Evolutionary conservation across 352 stramenopile genomes (phyloP).

Genomic region (Blastocystis sp.): DNA sequence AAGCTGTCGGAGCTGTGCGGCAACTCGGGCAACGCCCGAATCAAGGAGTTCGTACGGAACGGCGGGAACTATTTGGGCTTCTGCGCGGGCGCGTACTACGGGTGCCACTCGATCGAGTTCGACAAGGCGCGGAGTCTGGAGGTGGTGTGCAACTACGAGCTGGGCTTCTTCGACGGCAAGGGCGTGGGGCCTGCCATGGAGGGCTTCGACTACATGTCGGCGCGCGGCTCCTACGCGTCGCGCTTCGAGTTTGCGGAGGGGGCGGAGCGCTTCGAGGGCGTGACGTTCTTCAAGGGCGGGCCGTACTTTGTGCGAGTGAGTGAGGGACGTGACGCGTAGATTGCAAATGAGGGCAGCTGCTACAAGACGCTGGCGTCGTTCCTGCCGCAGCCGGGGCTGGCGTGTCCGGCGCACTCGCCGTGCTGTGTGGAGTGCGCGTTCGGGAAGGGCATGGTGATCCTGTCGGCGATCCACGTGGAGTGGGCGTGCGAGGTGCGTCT

Average conservation of each 20-base stretch:
- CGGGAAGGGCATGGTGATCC: background rate
- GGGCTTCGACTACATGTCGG: conserved; percentile 23
- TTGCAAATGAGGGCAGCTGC: background rate
- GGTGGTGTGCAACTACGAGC: conserved; percentile 22
- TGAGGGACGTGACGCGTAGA: background rate
- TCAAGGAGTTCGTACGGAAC: conserved; percentile 35
- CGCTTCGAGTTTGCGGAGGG: background rate
- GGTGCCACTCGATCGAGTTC: conserved; percentile 10
- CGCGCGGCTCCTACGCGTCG: background rate
- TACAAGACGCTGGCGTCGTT: background rate
- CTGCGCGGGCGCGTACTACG: conserved; percentile 48
- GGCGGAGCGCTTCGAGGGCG: background rate
- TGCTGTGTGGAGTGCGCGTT: background rate
- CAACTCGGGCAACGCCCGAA: background rate
- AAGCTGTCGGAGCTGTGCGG: background rate
- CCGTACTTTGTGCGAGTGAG: background rate
- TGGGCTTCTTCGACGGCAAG: conserved; percentile 26
- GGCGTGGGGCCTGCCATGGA: conserved; percentile 29
- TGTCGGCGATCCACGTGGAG: conserved; percentile 7
- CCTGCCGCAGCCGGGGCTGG: background rate
- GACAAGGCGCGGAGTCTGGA: background rate
- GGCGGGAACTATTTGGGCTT: conserved; percentile 41
- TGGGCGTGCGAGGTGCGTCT: background rate
- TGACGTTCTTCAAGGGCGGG: conserved; percentile 10
- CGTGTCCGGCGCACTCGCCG: background rate